Evolutionary conservation across 192 early-diverging fungal species (phyloP), one percentile per base, ranked within the genome.

Genomic region (Podila epicladia): DNA sequence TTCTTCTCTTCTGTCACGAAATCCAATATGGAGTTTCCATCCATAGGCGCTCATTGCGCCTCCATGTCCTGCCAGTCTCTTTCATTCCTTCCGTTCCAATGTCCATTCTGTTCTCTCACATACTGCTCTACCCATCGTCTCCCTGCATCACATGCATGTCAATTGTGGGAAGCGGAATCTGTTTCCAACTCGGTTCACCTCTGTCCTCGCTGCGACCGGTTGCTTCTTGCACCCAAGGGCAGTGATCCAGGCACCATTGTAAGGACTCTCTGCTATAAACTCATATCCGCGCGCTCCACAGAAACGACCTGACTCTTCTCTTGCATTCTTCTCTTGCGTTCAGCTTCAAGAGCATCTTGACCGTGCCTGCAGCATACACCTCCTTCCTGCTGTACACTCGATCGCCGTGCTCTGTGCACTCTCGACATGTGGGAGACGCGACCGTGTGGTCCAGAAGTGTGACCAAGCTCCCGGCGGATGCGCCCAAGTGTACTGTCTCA

Each of bases 31-130:
- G 77, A 80, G 64, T 69, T 80, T 20, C 77, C 77, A 55, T 48
- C 71, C 9, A 45, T 80, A 0, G 77, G 77, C 17, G 77, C 60
- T 0, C 35, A 80, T 53, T 80, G 77, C 38, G 71, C 53, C 19
- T 29, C 26, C 1, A 9, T 48, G 17, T 63, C 59, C 20, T 80
- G 77, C 62, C 77, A 80, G 41, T 71, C 71, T 1, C 71, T 69
- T 0, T 65, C 64, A 7, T 80, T 80, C 45, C 62, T 80, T 0
- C 77, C 77, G 7, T 80, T 69, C 57, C 66, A 69, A 68, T 80
- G 77, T 41, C 32, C 66, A 2, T 73, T 80, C 67, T 80, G 77
- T 31, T 17, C 35, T 3, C 4, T 24, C 0, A 71, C 61, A 0
- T 80, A 69, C 29, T 80, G 77, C 35, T 63, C 61, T 4, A 15